A percentile compares a stretch with the other conserved stretches of the same genome.
Evolutionary conservation across 495 filamentous ascomycete species (phyloP).

Genomic region (Poronia punctata): DNA sequence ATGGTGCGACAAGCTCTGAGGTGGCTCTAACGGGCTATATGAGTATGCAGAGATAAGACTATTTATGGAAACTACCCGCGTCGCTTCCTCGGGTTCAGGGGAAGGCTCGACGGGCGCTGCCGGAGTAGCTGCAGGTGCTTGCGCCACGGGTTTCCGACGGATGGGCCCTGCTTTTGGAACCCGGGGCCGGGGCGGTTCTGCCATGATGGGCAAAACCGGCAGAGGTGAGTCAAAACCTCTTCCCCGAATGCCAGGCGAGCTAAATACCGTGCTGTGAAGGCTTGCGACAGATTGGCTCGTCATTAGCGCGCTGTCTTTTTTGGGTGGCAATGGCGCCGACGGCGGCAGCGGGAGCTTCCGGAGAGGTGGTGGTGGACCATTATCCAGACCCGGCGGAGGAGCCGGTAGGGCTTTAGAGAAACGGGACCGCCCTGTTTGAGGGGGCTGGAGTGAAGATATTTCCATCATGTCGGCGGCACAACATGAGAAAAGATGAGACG

Average conservation of each 20-base stretch:
- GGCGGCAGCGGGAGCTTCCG: slow-evolving; percentile 12
- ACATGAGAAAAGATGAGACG: slow-evolving; percentile 13
- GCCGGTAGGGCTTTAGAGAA: slow-evolving; percentile 31
- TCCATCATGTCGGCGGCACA: slow-evolving; percentile 18
- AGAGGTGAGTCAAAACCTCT: slow-evolving; percentile 14
- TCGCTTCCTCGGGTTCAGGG: slow-evolving; percentile 20
- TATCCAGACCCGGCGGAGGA: slow-evolving; percentile 17
- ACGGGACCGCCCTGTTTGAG: slow-evolving; percentile 24
- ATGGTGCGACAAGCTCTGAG: slow-evolving; percentile 25
- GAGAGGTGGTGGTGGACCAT: slow-evolving; percentile 11
- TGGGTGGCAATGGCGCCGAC: slow-evolving; percentile 18
- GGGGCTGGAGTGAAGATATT: slow-evolving; percentile 19
- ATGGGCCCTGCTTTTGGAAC: slow-evolving; percentile 16
- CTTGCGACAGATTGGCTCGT: slow-evolving; percentile 11
- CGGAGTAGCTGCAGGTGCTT: slow-evolving; percentile 15
- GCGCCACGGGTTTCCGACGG: slow-evolving; percentile 21
- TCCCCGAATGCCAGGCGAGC: slow-evolving; percentile 13
- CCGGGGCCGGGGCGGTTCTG: slow-evolving; percentile 4
- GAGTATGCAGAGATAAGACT: slow-evolving; percentile 42
- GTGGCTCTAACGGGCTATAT: slow-evolving; percentile 30
- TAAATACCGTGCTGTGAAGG: slow-evolving; percentile 7
- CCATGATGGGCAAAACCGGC: slow-evolving; percentile 14
- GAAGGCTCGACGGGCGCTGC: background rate
- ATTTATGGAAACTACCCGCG: slow-evolving; percentile 33
- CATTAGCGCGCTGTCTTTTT: slow-evolving; percentile 18